Base-by-base conservation (phyloP, 2,329 filamentous ascomycete species). In the Pezicula neosporulosa region DNA sequence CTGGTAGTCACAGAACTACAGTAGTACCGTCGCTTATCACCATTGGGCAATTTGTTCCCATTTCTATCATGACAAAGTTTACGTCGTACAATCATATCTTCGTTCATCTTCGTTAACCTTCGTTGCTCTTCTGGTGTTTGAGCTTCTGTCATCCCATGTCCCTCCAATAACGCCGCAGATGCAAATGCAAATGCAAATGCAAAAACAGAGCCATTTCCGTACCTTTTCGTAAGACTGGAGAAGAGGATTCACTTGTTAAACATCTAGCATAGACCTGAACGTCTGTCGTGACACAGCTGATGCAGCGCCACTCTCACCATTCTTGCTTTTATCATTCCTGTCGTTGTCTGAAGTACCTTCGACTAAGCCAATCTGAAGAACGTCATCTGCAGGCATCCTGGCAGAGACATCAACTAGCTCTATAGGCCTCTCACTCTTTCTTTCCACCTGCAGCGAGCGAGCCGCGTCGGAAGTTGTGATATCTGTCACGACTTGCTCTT, bases 201-300 rank as follows among this genome's bases (percentile, higher is more conserved):
- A 33, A 33, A 13, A 33, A 33, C 4, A 24, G 3, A 6, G 30
- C 30, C 30, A 33, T 33, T 10, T 10, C 4, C 9, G 12, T 33
- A 13, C 30, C 1, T 6, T 33, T 33, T 13, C 12, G 12, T 13
- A 10, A 33, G 30, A 10, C 4, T 9, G 24, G 24, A 33, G 9
- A 33, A 33, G 12, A 33, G 12, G 30, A 13, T 33, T 33, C 12
- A 9, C 30, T 13, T 13, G 30, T 54, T 54, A 72, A 9, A 73
- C 59, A 63, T 73, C 70, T 59, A 74, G 59, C 71, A 74, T 74
- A 56, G 69, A 71, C 54, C 67, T 64, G 3, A 69, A 51, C 38
- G 66, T 58, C 52, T 71, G 69, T 18, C 66, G 65, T 27, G 58
- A 51, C 5, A 56, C 58, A 39, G 56, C 57, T 10, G 63, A 21